These are phyloP conservation scores for Trapa incisa DNA, from an alignment of 345 rosid genomes.

Conservation along the genomic window DNA sequence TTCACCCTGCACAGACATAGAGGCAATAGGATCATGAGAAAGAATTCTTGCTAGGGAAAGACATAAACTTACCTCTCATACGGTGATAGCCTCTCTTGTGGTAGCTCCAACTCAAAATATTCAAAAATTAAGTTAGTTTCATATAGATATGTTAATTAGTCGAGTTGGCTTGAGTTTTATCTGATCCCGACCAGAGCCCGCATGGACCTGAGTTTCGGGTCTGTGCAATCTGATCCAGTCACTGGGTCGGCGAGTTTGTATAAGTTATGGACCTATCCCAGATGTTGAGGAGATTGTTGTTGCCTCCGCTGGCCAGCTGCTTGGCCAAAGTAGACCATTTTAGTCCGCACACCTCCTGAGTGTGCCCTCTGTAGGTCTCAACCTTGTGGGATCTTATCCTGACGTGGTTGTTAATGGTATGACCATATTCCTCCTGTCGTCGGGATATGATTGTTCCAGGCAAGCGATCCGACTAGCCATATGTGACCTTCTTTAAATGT, in stretches of 20 bases:
- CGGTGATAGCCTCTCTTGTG: no score
- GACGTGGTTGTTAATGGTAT: slow-evolving; percentile 28
- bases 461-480: slow-evolving; percentile 25
- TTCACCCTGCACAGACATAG: no score
- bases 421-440: slow-evolving; percentile 32
- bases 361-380: slow-evolving; percentile 28
- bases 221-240: not conserved
- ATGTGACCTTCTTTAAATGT: slow-evolving; percentile 29
- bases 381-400: slow-evolving; percentile 26
- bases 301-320: slow-evolving; percentile 35
- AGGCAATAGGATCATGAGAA: no score
- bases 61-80: no score
- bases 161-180: no score
- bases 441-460: slow-evolving; percentile 34
- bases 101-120: no score
- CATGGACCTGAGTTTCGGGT: no score
- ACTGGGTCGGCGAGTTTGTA: slow-evolving; percentile 23
- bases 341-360: slow-evolving; percentile 31
- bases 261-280: slow-evolving; percentile 28
- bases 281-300: slow-evolving; percentile 24
- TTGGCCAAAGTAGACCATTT: slow-evolving; percentile 35
- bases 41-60: no score
- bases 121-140: no score
- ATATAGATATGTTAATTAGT: no score
- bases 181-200: no score